phyloP scores from a whole-genome alignment of 225 moss, liverwort and hornwort genomes.

The Physcomitrellopsis africana region DNA sequence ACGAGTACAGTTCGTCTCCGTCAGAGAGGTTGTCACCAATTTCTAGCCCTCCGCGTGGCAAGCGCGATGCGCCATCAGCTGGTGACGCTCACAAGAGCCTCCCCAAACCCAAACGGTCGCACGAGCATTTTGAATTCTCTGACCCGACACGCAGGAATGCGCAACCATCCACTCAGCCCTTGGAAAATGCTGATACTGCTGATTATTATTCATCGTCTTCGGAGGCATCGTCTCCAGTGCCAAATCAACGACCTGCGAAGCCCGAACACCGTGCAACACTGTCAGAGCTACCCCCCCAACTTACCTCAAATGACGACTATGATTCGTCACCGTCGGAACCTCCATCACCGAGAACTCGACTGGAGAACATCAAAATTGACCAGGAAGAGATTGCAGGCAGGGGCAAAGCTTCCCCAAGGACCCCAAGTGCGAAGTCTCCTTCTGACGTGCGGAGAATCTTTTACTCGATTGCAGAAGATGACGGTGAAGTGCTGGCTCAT shows the following conservation, averaged over 20 bases:
- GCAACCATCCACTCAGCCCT: slow-evolving; percentile 6
- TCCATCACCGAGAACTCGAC: slow-evolving; percentile 17
- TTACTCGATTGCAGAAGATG: slow-evolving; percentile 54
- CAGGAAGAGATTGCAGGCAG: slow-evolving; percentile 18
- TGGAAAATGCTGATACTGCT: slow-evolving; percentile 9
- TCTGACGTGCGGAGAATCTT: slow-evolving; percentile 51
- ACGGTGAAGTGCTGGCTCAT: slow-evolving; percentile 47
- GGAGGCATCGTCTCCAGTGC: slow-evolving; percentile 6
- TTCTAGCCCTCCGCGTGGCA: slow-evolving; percentile 20
- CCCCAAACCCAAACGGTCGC: background rate
- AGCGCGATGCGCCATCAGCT: background rate
- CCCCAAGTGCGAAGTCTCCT: slow-evolving; percentile 36
- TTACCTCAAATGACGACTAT: background rate
- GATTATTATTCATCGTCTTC: slow-evolving; percentile 25
- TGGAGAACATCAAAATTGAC: background rate
- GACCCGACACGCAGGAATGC: background rate
- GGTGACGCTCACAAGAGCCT: slow-evolving; percentile 21
- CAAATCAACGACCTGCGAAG: background rate
- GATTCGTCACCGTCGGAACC: background rate
- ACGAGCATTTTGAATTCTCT: no score
- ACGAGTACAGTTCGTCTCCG: slow-evolving; percentile 28
- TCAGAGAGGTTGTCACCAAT: slow-evolving; percentile 31
- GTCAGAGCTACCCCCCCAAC: slow-evolving; percentile 26
- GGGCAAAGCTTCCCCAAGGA: slow-evolving; percentile 3
- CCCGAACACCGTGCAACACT: slow-evolving; percentile 16